phyloP scores from a whole-genome alignment of 495 filamentous ascomycete species.

The Aspergillus ostianus region DNA sequence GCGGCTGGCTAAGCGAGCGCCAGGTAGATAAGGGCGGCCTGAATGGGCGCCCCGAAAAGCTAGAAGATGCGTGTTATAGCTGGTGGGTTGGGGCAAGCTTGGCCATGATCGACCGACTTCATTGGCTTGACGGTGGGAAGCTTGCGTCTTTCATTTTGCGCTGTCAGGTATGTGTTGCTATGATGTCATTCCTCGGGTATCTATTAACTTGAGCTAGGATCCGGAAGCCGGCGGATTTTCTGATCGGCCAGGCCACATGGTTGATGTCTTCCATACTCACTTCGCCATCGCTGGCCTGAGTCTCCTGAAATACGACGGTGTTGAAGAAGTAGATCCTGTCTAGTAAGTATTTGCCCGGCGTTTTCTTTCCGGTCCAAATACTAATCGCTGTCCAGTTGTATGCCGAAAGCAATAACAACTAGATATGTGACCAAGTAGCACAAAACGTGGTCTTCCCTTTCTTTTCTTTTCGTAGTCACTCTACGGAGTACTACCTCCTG shows the following conservation, averaged over 20 bases:
- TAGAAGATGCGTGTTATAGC: slow-evolving; percentile 95
- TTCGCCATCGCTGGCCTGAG: slow-evolving; percentile 91
- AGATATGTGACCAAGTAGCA: slow-evolving; percentile 46
- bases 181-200: neutral
- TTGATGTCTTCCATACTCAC: slow-evolving; percentile 93
- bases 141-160: slow-evolving; percentile 76
- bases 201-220: slow-evolving; percentile 55
- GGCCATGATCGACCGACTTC: slow-evolving; percentile 79
- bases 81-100: slow-evolving; percentile 96
- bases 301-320: slow-evolving; percentile 69
- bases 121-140: slow-evolving; percentile 86
- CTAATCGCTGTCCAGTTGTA: slow-evolving; percentile 52
- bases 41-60: slow-evolving; percentile 93
- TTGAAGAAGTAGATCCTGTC: slow-evolving; percentile 79
- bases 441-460: slow-evolving; percentile 2
- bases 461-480: slow-evolving; percentile 1
- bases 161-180: slow-evolving; percentile 59
- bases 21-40: slow-evolving; percentile 84
- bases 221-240: slow-evolving; percentile 79
- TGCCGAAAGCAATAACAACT: slow-evolving; percentile 66
- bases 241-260: slow-evolving; percentile 89
- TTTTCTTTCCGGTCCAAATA: neutral
- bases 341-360: slow-evolving; percentile 58
- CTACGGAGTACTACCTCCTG: slow-evolving; percentile 50
- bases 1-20: slow-evolving; percentile 88